phyloP scores from a whole-genome alignment of 768 basidiomycete genomes.

The Lentinula edodes region DNA sequence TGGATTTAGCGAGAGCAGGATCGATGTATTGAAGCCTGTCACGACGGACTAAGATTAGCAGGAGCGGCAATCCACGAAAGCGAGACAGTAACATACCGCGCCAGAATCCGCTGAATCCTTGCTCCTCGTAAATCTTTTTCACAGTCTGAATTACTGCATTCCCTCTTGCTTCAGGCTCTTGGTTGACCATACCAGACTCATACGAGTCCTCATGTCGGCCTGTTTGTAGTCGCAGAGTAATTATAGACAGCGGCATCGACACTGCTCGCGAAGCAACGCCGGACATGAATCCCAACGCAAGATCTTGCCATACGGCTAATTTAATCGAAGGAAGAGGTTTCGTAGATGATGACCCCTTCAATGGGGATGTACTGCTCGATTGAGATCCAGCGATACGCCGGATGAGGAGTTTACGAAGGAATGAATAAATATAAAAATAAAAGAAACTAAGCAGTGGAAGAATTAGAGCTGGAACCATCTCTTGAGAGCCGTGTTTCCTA shows the following conservation, averaged over 20 bases:
- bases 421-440: constrained; percentile 55
- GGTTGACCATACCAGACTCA: constrained; percentile 3
- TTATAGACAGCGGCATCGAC: constrained; percentile 49
- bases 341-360: not conserved
- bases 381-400: not conserved
- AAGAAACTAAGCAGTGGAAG: constrained; percentile 36
- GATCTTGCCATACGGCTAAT: constrained; percentile 39
- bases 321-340: constrained; percentile 20
- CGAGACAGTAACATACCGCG: constrained; percentile 28
- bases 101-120: constrained; percentile 54
- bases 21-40: constrained; percentile 44
- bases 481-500: constrained; percentile 17
- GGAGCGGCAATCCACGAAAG: not conserved
- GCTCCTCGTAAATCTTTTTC: constrained; percentile 37
- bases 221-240: constrained; percentile 51
- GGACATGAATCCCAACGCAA: constrained; percentile 50
- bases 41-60: not conserved
- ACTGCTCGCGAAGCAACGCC: constrained; percentile 51
- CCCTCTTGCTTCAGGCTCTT: constrained; percentile 10
- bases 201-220: constrained; percentile 27
- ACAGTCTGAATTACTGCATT: constrained; percentile 26
- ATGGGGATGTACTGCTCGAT: not conserved
- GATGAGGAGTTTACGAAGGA: constrained; percentile 23
- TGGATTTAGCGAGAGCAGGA: constrained; percentile 49
- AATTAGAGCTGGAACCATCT: not conserved